Base-by-base conservation (phyloP, 148 eudicot species). In the Fallopia convolvulus region DNA sequence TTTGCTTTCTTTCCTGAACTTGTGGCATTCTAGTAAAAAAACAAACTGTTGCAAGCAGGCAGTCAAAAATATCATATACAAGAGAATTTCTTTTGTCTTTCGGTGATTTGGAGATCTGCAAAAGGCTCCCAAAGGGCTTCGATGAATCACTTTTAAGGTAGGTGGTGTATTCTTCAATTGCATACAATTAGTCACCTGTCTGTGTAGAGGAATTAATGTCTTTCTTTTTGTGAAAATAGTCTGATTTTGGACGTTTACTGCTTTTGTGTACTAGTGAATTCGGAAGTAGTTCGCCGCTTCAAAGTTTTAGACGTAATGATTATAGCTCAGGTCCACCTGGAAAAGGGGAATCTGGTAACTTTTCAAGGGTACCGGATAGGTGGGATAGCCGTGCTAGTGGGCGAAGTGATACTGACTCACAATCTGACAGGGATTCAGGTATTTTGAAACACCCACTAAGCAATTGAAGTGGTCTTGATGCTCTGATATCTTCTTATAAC, bases 301-400 rank as follows among this genome's bases (percentile, higher is more conserved):
- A 82, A 75, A 87, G 91, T 81, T 87, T 79, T 65, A 86, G 90
- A 77, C 91, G 94, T 61, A 82, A 65, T 63, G 98, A 91, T 0
- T 89, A 87, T 82, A 78, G 94, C 78, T 90, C 97, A 47, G 90
- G 98, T 12, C 89, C 89, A 0, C 93, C 93, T 50, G 77, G 90
- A 72, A 86, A 81, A 82, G 97, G 92, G 75, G 98, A 93, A 76
- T 79, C 83, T 26, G 83, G 84, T 77, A 85, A 58, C 77, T 86
- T 76, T 78, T 75, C 89, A 75, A 85, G 90, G 77, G 91, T 88
- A 79, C 47, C 74, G 39, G 77, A 86, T 80, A 90, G 90, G 84
- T 93, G 98, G 99, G 99, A 90, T 56, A 88, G 72, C 78, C 97
- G 93, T 68, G 83, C 93, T 63, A 90, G 91, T 78, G 97, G 86